These are phyloP conservation scores for Thalassiosira profunda DNA, from an alignment of 108 stramenopile genomes.

Conservation along the genomic window DNA sequence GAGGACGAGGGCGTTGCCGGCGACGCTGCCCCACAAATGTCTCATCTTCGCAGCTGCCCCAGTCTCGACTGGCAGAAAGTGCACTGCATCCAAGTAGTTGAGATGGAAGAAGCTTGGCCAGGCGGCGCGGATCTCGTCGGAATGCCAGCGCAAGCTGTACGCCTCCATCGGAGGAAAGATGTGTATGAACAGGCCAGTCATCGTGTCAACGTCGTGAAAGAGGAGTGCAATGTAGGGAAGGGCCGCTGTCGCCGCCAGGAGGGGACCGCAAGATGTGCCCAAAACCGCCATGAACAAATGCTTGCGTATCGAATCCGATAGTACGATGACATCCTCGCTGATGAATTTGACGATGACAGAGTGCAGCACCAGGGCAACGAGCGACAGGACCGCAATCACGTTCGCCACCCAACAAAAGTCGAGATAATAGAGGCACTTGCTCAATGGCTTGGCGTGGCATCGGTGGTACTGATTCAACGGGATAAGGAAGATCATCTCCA, in stretches of 20 bases:
- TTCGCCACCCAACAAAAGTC: constrained; percentile 66
- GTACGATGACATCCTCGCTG: constrained; percentile 13
- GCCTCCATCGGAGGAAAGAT: constrained; percentile 56
- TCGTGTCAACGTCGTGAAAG: constrained; percentile 62
- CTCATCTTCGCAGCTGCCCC: constrained; percentile 17
- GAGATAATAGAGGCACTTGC: constrained; percentile 46
- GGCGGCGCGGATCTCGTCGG: constrained; percentile 25
- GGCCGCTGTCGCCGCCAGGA: constrained; percentile 50
- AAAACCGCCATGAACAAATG: constrained; percentile 34
- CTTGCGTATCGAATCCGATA: constrained; percentile 11
- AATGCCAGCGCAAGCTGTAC: constrained; percentile 63
- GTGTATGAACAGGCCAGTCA: constrained; percentile 66
- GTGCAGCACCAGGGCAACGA: constrained; percentile 14
- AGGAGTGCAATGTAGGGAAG: constrained; percentile 62
- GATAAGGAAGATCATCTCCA: constrained; percentile 42
- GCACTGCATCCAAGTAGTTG: constrained; percentile 33
- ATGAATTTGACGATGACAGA: background rate
- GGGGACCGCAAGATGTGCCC: constrained; percentile 54
- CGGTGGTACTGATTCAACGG: constrained; percentile 36
- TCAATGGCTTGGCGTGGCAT: constrained; percentile 42
- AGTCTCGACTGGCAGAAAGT: constrained; percentile 12
- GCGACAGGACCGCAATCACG: constrained; percentile 11
- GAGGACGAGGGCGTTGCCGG: constrained; percentile 35
- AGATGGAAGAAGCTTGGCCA: constrained; percentile 58
- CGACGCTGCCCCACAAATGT: constrained; percentile 35